Conservation (phyloP, 2,329 filamentous ascomycete genomes). For the Aspergillus unguis region DNA sequence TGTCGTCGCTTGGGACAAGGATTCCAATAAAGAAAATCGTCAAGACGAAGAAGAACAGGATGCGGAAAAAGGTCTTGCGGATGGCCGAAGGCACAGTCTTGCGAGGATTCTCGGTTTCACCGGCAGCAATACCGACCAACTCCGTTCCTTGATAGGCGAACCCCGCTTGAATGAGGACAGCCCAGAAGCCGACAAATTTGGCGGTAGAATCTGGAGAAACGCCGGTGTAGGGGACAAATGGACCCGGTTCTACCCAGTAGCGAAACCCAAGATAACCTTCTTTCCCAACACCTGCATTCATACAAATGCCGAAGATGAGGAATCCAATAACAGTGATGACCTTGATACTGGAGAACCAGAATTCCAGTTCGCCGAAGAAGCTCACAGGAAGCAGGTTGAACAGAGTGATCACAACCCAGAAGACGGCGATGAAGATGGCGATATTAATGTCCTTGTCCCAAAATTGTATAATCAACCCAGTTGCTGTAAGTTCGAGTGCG, state of each 20-base stretch:
- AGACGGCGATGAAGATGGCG: conserved; percentile 69
- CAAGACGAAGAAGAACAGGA: conserved; percentile 57
- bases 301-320: conserved; percentile 72
- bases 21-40: conserved; percentile 65
- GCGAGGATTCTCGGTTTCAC: conserved; percentile 69
- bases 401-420: conserved; percentile 67
- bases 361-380: conserved; percentile 73
- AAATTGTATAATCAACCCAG: conserved; percentile 72
- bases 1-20: conserved; percentile 60
- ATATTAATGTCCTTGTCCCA: conserved; percentile 63
- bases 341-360: conserved; percentile 75
- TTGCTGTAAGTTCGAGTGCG: conserved; percentile 68
- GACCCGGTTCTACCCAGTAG: conserved; percentile 66
- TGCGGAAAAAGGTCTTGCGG: conserved; percentile 71
- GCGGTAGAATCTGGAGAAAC: conserved; percentile 39
- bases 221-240: conserved; percentile 58
- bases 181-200: conserved; percentile 61
- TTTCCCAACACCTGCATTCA: conserved; percentile 67
- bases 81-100: conserved; percentile 71
- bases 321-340: conserved; percentile 72
- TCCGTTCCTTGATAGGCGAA: conserved; percentile 60
- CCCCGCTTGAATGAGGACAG: conserved; percentile 45
- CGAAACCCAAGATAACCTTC: conserved; percentile 70
- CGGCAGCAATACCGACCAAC: conserved; percentile 73
- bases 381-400: conserved; percentile 70